These are phyloP conservation scores for Backusella liffmaniae DNA, from an alignment of 192 early-diverging fungal genomes.

Conservation along the genomic window DNA sequence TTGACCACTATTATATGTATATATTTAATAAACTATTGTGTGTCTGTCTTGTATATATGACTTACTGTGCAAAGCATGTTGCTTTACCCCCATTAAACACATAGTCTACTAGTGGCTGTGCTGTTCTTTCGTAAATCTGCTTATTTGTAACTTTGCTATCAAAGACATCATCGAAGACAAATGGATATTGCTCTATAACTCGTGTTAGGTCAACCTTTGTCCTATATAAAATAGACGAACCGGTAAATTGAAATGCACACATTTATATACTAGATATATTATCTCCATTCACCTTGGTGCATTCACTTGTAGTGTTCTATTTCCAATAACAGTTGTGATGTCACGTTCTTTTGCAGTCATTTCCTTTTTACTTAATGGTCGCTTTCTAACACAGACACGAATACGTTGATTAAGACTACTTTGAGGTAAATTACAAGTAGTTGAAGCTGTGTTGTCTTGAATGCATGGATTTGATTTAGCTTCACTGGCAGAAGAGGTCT, in stretches of 20 bases:
- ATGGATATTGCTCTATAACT: conserved; percentile 91
- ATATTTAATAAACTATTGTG: not conserved
- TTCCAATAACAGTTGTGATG: conserved; percentile 64
- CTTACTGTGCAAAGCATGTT: conserved; percentile 98
- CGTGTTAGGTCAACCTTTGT: conserved; percentile 93
- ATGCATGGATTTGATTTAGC: not conserved
- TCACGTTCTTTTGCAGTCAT: conserved; percentile 74
- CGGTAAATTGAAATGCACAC: not conserved
- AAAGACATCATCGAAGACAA: conserved; percentile 97
- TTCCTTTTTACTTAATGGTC: conserved; percentile 90
- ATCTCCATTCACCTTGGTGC: conserved; percentile 76
- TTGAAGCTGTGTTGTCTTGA: not conserved
- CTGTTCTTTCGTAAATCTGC: conserved; percentile 88
- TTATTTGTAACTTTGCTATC: conserved; percentile 77
- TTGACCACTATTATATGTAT: conserved; percentile 59
- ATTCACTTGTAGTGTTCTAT: conserved; percentile 77
- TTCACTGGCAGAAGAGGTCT: conserved; percentile 11
- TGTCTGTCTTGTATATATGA: not conserved
- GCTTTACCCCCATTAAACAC: conserved; percentile 94
- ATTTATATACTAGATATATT: not conserved
- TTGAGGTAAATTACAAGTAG: not conserved
- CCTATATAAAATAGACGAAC: conserved; percentile 33
- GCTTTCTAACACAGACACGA: conserved; percentile 94
- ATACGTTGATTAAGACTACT: conserved; percentile 78
- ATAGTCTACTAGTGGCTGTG: conserved; percentile 90